Base-by-base conservation (phyloP, 768 basidiomycete genomes). In the Lactarius sanguifluus region DNA sequence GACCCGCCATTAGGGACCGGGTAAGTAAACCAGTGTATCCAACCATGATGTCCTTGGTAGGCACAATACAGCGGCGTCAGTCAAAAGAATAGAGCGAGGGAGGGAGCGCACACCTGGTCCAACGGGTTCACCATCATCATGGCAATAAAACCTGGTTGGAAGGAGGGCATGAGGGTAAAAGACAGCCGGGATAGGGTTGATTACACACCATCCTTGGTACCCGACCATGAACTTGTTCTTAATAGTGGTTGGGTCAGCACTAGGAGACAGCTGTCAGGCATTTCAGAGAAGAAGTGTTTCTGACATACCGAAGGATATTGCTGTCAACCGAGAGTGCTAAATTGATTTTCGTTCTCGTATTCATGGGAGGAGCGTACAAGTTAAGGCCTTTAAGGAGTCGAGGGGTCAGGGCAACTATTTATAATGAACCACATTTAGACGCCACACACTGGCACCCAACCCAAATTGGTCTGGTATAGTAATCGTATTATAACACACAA, bases 221-320 rank as follows among this genome's bases (percentile, higher is more conserved):
- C 92, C 92, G 0, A 93, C 89, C 36, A 94, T 76, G 71, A 92
- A 86, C 73, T 94, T 94, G 77, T 91, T 85, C 64, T 91, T 89
- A 57, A 94, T 91, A 12, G 90, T 91, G 6, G 82, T 82, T 30
- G 92, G 85, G 73, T 90, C 82, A 12, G 88, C 87, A 69, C 89
- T 81, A 41, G 70, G 73, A n/a, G 25, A 52, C n/a, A 50, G 3
- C n/a, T 9, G 12, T 54, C 28, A 32, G 54, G 12, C 32, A 23
- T 36, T n/a, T 20, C 15, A 2, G 34, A 34, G 34, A 34, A 34
- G 34, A 34, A 40, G 40, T 5, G 16, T 3, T 1, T 20, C 2
- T 30, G 32, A 9, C 59, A 25, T 57, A 71, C 70, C 68, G 68
- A 34, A 38, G 45, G 13, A 71, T 62, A 38, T 69, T 59, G 62